Conservation (phyloP, 306 rosid species). For the Acmispon strigosus region DNA sequence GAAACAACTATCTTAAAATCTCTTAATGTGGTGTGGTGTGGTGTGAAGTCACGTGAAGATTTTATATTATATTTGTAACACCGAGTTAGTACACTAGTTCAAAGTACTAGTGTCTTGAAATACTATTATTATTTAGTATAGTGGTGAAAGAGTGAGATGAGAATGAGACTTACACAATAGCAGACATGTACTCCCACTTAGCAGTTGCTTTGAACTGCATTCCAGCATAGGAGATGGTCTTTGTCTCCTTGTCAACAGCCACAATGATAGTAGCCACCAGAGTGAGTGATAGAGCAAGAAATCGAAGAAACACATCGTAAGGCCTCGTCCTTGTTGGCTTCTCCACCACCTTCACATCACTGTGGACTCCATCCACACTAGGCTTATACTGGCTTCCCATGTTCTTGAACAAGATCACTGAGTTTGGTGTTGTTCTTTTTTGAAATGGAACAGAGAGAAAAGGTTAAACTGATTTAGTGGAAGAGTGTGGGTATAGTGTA, state of each 20-base stretch:
- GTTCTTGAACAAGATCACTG: background rate
- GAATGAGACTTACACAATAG: conserved; percentile 39
- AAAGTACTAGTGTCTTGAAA: no score
- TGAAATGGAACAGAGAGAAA: background rate
- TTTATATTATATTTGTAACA: no score
- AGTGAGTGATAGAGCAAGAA: conserved; percentile 35
- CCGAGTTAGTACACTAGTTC: no score
- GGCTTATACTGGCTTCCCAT: conserved; percentile 3
- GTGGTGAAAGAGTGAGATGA: no score
- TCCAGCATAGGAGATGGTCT: conserved; percentile 35
- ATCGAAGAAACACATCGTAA: conserved; percentile 25
- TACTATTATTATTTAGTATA: no score
- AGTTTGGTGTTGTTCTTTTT: no score
- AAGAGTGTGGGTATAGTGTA: background rate
- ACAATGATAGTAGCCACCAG: conserved; percentile 41
- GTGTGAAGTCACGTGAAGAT: no score
- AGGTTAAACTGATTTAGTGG: background rate
- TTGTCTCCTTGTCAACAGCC: conserved; percentile 36
- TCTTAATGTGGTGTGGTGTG: no score
- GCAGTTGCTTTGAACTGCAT: conserved; percentile 45
- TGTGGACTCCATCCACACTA: conserved; percentile 27
- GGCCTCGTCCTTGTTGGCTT: background rate
- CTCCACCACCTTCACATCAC: conserved; percentile 32
- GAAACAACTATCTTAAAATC: no score
- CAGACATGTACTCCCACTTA: conserved; percentile 65